Base-by-base conservation (phyloP, 108 stramenopile species). In the Parmales sp. region DNA sequence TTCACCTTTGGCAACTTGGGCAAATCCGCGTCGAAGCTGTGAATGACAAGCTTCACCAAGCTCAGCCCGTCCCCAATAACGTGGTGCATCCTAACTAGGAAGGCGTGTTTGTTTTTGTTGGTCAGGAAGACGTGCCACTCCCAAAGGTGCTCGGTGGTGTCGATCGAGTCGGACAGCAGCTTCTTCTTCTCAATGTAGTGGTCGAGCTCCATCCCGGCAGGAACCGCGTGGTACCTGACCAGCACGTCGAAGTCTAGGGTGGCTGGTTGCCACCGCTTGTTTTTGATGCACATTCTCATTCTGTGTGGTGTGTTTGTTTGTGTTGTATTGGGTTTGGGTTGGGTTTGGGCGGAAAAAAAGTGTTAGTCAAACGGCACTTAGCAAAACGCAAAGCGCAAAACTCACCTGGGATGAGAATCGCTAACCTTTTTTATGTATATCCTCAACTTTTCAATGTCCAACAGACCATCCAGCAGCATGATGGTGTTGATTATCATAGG, bases 401-500 rank as follows among this genome's bases (percentile, higher is more conserved):
- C 46, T 48, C 16, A n/a, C 46, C 13, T 23, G 13, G 8, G 41
- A 13, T 13, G 8, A 8, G 41, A 8, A 11, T 11, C 41, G 41
- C 41, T 43, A 8, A 13, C 46, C 13, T 18, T 23, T 23, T 18
- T 18, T 23, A 48, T 23, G 19, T 48, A 48, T 23, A 48, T 48
- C 46, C 13, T 60, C 54, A 60, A 34, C 31, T 60, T 34, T 2
- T 19, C 54, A 11, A 60, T 34, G 1, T 28, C 31, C 54, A 60
- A 28, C 26, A 34, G 26, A 5, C 54, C 54, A 11, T 60, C 20
- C 54, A 60, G 29, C 5, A 60, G 29, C 54, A 60, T 13, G 3
- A 60, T 28, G 26, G 54, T 60, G 16, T 60, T 60, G 26, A 60
- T 60, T 3, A 60, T 20, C 54, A 60, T 60, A 13, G 54, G 54